Evolutionary conservation across 768 basidiomycete genomes (phyloP), one percentile per base, ranked within the genome.

Genomic region (Tulasnella sp.): DNA sequence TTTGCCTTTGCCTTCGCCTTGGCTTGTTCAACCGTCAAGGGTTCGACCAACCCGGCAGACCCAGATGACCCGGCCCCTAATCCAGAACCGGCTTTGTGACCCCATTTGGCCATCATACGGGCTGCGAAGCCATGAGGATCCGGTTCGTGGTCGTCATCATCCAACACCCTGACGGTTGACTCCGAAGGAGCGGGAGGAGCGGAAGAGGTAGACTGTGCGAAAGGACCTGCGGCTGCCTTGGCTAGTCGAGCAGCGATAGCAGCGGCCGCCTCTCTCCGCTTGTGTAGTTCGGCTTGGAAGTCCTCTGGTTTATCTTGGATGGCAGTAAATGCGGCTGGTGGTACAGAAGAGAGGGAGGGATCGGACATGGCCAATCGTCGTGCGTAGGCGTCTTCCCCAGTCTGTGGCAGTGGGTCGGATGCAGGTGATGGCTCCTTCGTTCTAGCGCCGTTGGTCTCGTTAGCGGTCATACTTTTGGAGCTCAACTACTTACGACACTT

Each of bases 91-190:
- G 94, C 93, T 81, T 93, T 92, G 82, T 97, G 94, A 0, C 96
- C 96, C 93, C 93, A 96, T 84, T 96, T 97, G 2, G 93, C 93
- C 95, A 97, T 97, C 79, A 97, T 81, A 40, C 93, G 90, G 15
- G 91, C 90, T 39, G 94, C 94, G 79, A 96, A 94, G 15, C 87
- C 88, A 75, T 89, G 90, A 0, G 90, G 89, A 78, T 93, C 89
- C 49, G 89, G 85, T 74, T 87, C 87, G 75, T 34, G 39, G 9
- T 49, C 49, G 25, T 34, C 31, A 11, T 34, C 29, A 25, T 34
- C 34, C 34, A 36, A 22, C 12, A 29, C 19, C 19, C 29, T 4
- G 22, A 22, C 17, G 6, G 39, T 74, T 19, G 37, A 39, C 15
- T 1, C 2, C 2, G 25, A 42, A 12, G 17, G 25, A 12, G 7